phyloP scores from a whole-genome alignment of 2,329 filamentous ascomycete genomes.

The Volutella citrinella region DNA sequence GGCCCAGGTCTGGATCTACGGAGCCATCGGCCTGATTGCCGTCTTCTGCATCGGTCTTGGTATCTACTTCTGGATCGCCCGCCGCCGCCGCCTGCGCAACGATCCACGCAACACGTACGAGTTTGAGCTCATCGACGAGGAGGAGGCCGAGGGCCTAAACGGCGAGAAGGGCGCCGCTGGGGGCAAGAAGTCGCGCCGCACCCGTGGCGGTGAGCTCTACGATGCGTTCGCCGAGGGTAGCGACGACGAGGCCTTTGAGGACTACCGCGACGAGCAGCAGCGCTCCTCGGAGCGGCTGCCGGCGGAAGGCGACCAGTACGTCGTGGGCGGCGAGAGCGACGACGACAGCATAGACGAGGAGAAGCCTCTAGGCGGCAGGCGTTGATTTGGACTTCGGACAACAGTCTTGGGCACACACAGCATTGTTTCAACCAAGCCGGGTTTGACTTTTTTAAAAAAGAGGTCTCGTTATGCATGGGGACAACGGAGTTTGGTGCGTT shows the following conservation, averaged over 20 bases:
- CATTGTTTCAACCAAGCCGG: neutral
- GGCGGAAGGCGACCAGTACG: conserved; percentile 43
- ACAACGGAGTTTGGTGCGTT: too few species aligned
- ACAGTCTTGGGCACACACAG: neutral
- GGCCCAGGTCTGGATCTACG: conserved; percentile 93
- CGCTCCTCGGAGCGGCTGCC: conserved; percentile 28
- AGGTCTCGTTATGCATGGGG: too few species aligned
- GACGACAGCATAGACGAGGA: conserved; percentile 36
- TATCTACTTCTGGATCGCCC: conserved; percentile 77
- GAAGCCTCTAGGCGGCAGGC: conserved; percentile 20
- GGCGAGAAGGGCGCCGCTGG: conserved; percentile 43
- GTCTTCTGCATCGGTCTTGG: conserved; percentile 79
- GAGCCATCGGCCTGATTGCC: conserved; percentile 77
- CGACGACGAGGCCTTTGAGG: conserved; percentile 58
- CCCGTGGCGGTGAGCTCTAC: conserved; percentile 84
- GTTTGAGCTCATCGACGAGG: conserved; percentile 87
- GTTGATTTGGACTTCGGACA: conserved; percentile 9
- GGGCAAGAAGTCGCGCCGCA: conserved; percentile 45
- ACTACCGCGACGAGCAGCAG: conserved; percentile 41
- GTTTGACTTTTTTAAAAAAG: too few species aligned
- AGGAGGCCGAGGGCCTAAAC: conserved; percentile 61
- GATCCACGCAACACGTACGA: conserved; percentile 81
- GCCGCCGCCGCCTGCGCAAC: conserved; percentile 72
- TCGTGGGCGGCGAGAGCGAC: conserved; percentile 47
- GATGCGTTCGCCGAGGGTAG: conserved; percentile 93